Percentiles rank a stretch among this genome's conserved stretches.
These are phyloP conservation scores for Leucocoprinus birnbaumii DNA, from an alignment of 768 basidiomycete genomes.

Conservation along the genomic window DNA sequence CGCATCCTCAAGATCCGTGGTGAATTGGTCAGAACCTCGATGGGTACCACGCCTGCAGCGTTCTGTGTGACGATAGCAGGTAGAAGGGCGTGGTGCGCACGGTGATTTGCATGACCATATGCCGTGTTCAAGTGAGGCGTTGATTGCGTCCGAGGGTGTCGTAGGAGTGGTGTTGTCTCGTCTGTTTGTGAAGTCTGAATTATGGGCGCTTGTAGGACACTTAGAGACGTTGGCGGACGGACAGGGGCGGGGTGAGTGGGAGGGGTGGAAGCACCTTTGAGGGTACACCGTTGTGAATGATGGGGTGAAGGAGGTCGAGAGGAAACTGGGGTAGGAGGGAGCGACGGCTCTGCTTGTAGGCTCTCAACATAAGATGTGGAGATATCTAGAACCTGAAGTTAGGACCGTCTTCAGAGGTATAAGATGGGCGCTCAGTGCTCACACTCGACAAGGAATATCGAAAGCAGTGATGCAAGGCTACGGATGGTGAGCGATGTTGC, in stretches of 20 bases:
- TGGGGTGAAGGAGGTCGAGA: constrained; percentile 22
- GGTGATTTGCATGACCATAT: background rate
- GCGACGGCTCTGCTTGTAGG: constrained; percentile 61
- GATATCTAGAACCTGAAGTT: constrained; percentile 42
- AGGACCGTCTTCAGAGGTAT: background rate
- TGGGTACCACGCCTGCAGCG: constrained; percentile 15
- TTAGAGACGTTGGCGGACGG: too few species aligned
- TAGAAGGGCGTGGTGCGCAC: constrained; percentile 9
- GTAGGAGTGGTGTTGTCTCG: constrained; percentile 9
- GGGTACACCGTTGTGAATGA: constrained; percentile 12
- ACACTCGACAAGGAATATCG: constrained; percentile 84
- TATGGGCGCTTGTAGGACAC: background rate
- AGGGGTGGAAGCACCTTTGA: background rate
- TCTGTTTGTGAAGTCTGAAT: background rate
- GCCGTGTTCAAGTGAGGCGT: constrained; percentile 1
- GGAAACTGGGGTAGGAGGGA: constrained; percentile 35
- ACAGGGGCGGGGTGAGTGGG: too few species aligned
- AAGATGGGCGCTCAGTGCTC: constrained; percentile 23
- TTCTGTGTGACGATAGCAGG: constrained; percentile 12
- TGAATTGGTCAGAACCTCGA: constrained; percentile 27
- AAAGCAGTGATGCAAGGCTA: constrained; percentile 61
- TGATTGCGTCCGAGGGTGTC: background rate
- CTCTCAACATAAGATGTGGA: constrained; percentile 76
- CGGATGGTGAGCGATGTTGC: background rate
- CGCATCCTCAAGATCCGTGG: constrained; percentile 25